A percentile compares a stretch with the other conserved stretches of the same genome.
Conservation (phyloP, 2,329 filamentous ascomycete genomes). For the Diaporthe velutina region DNA sequence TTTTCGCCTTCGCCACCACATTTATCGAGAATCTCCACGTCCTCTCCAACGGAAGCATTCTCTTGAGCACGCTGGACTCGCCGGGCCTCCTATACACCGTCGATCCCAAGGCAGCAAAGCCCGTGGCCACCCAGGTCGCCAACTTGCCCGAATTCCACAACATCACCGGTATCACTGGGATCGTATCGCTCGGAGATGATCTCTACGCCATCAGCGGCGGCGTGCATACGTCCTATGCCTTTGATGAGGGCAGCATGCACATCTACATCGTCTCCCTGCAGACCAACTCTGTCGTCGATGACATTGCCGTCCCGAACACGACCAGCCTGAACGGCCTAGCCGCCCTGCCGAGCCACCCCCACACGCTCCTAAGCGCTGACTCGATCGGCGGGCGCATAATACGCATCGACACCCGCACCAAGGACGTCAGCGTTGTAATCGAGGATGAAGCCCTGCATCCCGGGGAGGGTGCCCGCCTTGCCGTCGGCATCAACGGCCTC, state of each 20-base stretch:
- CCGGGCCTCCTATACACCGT: not conserved
- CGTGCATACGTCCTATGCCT: not conserved
- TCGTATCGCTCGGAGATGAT: not conserved
- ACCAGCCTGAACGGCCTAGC: not conserved
- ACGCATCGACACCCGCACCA: slow-evolving; percentile 5
- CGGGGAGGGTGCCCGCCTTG: not conserved
- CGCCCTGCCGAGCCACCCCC: not conserved
- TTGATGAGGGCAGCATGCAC: not conserved
- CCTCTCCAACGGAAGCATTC: not conserved
- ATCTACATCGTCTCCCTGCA: not conserved
- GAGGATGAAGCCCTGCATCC: not conserved
- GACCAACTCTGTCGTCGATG: not conserved
- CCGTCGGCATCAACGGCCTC: not conserved
- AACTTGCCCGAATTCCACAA: not conserved
- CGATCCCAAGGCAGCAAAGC: not conserved
- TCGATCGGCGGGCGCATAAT: slow-evolving; percentile 7
- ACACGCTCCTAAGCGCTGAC: not conserved
- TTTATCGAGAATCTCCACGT: slow-evolving; percentile 4
- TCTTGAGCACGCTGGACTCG: not conserved
- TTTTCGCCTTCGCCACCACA: not conserved
- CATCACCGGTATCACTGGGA: not conserved
- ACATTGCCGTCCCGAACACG: not conserved
- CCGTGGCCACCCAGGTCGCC: not conserved
- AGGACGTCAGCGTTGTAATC: slow-evolving; percentile 3
- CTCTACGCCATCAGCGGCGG: not conserved